Conservation (phyloP, 108 stramenopile species). For the Mediolabrus comicus region DNA sequence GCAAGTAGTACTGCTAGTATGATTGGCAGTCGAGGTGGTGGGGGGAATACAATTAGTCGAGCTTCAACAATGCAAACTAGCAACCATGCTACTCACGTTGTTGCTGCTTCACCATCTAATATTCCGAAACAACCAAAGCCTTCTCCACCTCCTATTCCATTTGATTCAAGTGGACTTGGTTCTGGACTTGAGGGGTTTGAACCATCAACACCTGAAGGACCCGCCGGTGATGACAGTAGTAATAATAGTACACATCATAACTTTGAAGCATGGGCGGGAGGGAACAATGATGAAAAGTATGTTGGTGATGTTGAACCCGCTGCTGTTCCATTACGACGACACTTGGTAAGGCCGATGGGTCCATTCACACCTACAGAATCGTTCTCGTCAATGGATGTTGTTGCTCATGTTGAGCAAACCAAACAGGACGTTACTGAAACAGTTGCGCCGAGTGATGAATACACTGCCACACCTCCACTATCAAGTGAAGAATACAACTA, state of each 20-base stretch:
- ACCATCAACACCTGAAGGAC: background rate
- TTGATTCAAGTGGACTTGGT: slow-evolving; percentile 19
- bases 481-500: background rate
- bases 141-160: slow-evolving; percentile 13
- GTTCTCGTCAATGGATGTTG: slow-evolving; percentile 23
- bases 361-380: slow-evolving; percentile 40
- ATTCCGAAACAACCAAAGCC: background rate
- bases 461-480: background rate
- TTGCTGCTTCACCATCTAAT: background rate
- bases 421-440: background rate
- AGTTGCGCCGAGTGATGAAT: background rate
- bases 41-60: background rate
- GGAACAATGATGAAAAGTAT: background rate
- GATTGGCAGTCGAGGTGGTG: background rate
- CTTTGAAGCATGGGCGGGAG: background rate
- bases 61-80: background rate
- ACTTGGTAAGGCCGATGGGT: slow-evolving; percentile 40
- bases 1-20: slow-evolving; percentile 2
- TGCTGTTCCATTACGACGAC: background rate
- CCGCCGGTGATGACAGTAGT: no score
- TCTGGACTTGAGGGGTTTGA: slow-evolving; percentile 32
- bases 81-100: no score
- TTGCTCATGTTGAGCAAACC: background rate
- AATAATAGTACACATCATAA: background rate
- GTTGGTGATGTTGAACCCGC: no score